Evolutionary conservation across 2,329 filamentous ascomycete species (phyloP).

Genomic region (Cladobotryum mycophilum): DNA sequence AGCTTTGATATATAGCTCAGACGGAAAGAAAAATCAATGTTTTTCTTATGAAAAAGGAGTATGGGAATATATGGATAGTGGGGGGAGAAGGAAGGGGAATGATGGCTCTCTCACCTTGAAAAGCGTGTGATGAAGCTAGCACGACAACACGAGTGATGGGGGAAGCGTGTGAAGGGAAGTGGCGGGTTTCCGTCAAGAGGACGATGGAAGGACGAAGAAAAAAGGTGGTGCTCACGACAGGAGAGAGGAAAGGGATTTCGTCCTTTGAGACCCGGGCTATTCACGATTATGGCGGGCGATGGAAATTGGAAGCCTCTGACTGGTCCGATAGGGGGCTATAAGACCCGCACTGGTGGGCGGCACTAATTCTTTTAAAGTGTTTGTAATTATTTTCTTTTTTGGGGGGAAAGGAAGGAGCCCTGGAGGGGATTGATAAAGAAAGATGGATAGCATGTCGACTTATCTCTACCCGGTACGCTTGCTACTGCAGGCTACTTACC

Average conservation of each 20-base stretch:
- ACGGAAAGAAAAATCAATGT: no score
- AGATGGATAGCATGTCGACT: no score
- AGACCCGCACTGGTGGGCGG: constrained; percentile 8
- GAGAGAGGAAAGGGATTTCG: not conserved
- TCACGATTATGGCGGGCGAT: constrained; percentile 2
- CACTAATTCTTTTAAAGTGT: not conserved
- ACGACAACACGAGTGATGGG: not conserved
- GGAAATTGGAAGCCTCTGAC: constrained; percentile 15
- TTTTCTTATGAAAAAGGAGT: no score
- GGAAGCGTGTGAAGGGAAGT: constrained; percentile 1
- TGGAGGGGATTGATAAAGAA: no score
- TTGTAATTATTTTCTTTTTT: not conserved
- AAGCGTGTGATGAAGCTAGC: not conserved
- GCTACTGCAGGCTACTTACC: no score
- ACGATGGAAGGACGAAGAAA: constrained; percentile 12
- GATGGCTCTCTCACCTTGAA: not conserved
- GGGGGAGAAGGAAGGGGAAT: no score
- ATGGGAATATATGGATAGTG: no score
- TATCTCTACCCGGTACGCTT: no score
- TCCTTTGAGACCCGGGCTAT: no score
- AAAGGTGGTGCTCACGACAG: no score
- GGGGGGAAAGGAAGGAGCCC: no score
- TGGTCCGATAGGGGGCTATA: constrained; percentile 8
- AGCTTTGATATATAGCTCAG: no score
- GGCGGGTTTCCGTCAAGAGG: not conserved